A percentile compares a stretch with the other conserved stretches of the same genome.
Evolutionary conservation across 208 protist species (phyloP).

Genomic region (Trypanosomatidae sp.): DNA sequence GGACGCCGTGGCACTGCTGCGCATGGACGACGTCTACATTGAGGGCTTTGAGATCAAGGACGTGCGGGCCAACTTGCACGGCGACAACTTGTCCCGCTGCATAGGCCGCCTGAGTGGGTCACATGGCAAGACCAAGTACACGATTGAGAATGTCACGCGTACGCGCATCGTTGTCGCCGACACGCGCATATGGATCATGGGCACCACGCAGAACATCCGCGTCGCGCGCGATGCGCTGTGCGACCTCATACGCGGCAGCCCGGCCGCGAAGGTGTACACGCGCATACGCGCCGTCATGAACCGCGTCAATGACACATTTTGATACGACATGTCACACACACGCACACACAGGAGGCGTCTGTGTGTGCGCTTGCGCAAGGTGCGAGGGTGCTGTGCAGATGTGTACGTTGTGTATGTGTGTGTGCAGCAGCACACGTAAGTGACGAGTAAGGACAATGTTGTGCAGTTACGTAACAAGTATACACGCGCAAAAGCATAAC

Average conservation of each 20-base stretch:
- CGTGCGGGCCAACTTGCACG: constrained; percentile 86
- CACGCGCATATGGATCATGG: constrained; percentile 97
- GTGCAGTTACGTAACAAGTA: too few relatives aligned
- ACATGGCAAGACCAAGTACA: constrained; percentile 99
- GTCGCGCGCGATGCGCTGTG: constrained; percentile 95
- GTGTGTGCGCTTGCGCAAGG: too few relatives aligned
- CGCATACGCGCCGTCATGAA: constrained; percentile 92
- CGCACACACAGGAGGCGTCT: neutral
- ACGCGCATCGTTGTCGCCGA: constrained; percentile 99
- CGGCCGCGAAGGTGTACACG: constrained; percentile 95
- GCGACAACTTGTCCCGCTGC: constrained; percentile 92
- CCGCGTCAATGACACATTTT: constrained; percentile 93
- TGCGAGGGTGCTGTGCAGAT: too few relatives aligned
- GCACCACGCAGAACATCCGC: constrained; percentile 96
- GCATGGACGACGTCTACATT: constrained; percentile 99
- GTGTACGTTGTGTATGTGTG: too few relatives aligned
- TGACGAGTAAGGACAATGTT: too few relatives aligned
- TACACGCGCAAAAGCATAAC: too few relatives aligned
- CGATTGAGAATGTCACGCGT: constrained; percentile 99
- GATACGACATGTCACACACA: neutral
- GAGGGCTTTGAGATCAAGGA: constrained; percentile 99
- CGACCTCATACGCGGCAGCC: constrained; percentile 95
- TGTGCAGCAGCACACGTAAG: too few relatives aligned
- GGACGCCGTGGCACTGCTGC: constrained; percentile 98
- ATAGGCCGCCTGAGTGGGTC: constrained; percentile 99